Conservation (phyloP, 768 basidiomycete genomes). For the Pulveroboletus frians region DNA sequence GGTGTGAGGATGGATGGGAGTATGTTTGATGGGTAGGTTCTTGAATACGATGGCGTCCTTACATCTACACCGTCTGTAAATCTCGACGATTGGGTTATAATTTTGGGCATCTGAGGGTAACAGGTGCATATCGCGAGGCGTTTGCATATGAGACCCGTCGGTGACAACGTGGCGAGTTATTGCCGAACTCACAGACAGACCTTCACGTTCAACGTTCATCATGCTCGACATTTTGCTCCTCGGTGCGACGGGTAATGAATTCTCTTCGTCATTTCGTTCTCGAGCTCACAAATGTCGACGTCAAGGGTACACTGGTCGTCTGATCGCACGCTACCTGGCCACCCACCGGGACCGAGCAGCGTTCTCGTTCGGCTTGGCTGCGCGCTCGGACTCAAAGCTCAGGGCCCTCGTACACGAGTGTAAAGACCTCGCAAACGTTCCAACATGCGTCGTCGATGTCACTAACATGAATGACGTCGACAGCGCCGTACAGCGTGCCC, state of each 20-base stretch:
- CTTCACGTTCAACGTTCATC: conserved; percentile 9
- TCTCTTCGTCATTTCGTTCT: conserved; percentile 1
- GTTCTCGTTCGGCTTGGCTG: conserved; percentile 69
- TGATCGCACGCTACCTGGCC: conserved; percentile 63
- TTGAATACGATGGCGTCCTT: not conserved
- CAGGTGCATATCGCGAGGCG: conserved; percentile 16
- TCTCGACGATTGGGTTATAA: not conserved
- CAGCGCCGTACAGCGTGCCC: conserved; percentile 47
- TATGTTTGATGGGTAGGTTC: conserved; percentile 43
- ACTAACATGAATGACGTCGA: conserved; percentile 50
- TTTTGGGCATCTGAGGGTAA: not conserved
- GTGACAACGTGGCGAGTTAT: conserved; percentile 2
- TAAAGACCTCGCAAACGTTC: conserved; percentile 37
- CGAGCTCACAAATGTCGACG: conserved; percentile 7
- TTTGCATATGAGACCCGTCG: not conserved
- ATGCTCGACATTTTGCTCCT: conserved; percentile 61
- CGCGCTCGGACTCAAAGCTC: conserved; percentile 62
- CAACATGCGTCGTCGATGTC: conserved; percentile 55
- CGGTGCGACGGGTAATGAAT: conserved; percentile 54
- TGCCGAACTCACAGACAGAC: conserved; percentile 2
- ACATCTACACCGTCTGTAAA: not conserved
- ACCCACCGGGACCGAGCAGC: conserved; percentile 51
- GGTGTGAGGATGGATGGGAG: conserved; percentile 84
- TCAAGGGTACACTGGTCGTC: conserved; percentile 62
- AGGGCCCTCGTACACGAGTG: conserved; percentile 46